Percentiles rank a stretch among this genome's conserved stretches.
Evolutionary conservation across 305 asterid species (phyloP).

Genomic region (Plantago coronopus): DNA sequence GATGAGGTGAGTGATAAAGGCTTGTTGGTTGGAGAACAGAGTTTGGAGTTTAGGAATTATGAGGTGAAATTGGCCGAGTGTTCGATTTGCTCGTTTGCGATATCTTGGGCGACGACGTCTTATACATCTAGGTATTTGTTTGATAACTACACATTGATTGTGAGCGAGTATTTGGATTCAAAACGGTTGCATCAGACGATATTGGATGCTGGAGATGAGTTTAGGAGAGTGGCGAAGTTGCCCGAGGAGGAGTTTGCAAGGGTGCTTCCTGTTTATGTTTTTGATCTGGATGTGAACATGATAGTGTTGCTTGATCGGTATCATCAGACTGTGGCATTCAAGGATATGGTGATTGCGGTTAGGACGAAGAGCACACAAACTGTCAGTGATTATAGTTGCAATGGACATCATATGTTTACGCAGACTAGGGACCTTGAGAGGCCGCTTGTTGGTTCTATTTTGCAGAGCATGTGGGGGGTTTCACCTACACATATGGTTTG

Average conservation of each 20-base stretch:
- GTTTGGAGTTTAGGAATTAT: conserved; percentile 65
- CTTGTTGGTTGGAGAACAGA: conserved; percentile 65
- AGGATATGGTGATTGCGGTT: conserved; percentile 88
- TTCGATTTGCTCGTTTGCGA: conserved; percentile 72
- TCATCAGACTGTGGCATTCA: conserved; percentile 87
- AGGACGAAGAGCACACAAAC: conserved; percentile 82
- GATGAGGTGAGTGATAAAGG: conserved; percentile 61
- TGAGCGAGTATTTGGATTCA: conserved; percentile 84
- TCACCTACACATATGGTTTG: conserved; percentile 84
- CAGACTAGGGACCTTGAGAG: conserved; percentile 77
- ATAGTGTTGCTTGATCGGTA: conserved; percentile 78
- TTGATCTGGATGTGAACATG: conserved; percentile 64
- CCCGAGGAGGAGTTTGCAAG: conserved; percentile 75
- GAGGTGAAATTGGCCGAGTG: conserved; percentile 65
- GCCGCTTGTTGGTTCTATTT: conserved; percentile 82
- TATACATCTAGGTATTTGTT: conserved; percentile 92
- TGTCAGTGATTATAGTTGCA: conserved; percentile 85
- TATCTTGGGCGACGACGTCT: conserved; percentile 70
- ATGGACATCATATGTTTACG: conserved; percentile 76
- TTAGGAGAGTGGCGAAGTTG: conserved; percentile 55
- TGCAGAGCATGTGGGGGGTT: conserved; percentile 97
- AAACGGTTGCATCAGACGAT: conserved; percentile 75
- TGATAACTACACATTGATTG: conserved; percentile 83
- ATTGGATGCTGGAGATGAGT: conserved; percentile 59
- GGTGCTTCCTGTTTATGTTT: conserved; percentile 77